These are phyloP conservation scores for Colletotrichum aenigma DNA, from an alignment of 2,329 filamentous ascomycete species.

Conservation along the genomic window DNA sequence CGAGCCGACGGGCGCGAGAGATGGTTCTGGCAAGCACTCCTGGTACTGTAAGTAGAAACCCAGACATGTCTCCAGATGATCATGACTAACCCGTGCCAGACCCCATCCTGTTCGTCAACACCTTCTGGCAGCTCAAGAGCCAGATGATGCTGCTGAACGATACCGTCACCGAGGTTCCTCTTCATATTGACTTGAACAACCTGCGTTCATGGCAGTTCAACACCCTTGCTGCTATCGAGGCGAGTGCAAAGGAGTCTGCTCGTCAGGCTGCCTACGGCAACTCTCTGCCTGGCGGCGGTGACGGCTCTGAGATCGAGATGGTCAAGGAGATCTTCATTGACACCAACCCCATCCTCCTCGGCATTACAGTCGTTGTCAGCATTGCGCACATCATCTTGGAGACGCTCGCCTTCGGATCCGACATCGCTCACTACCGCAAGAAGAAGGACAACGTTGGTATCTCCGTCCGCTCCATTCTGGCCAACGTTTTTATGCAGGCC, in stretches of 20 bases:
- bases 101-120: conserved; percentile 90
- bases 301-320: conserved; percentile 94
- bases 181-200: conserved; percentile 85
- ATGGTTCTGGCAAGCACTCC: conserved; percentile 82
- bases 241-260: conserved; percentile 83
- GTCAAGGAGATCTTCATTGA: conserved; percentile 95
- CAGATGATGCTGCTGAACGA: conserved; percentile 94
- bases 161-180: conserved; percentile 80
- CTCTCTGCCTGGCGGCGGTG: conserved; percentile 75
- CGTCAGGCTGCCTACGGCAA: conserved; percentile 78
- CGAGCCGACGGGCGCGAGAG: conserved; percentile 80
- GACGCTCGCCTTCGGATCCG: conserved; percentile 94
- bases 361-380: conserved; percentile 81
- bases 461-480: conserved; percentile 92
- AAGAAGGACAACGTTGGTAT: conserved; percentile 99
- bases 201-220: conserved; percentile 89
- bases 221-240: conserved; percentile 82
- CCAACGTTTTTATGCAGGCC: conserved; percentile 96
- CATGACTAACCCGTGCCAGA: conserved; percentile 36
- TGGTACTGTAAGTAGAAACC: conserved; percentile 72
- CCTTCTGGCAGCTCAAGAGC: conserved; percentile 92
- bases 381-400: conserved; percentile 95
- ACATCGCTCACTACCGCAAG: conserved; percentile 97
- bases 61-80: background rate
- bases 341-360: conserved; percentile 90